Percentiles rank a stretch among this genome's conserved stretches.
Evolutionary conservation across 129 eudicot species (phyloP).

Genomic region (Escallonia rubra): DNA sequence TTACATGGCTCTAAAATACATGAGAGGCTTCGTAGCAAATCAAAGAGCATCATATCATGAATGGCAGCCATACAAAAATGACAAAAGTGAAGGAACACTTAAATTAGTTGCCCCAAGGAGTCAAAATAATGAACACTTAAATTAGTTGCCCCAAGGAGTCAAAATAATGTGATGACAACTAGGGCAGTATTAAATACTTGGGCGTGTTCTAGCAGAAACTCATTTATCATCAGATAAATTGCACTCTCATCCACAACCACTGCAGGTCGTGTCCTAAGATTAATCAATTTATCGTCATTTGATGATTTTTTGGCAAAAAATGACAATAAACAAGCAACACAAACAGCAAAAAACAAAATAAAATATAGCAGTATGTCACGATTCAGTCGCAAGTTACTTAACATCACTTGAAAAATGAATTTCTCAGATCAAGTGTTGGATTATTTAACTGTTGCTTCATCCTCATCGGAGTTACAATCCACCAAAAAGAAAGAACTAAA

Average conservation of each 20-base stretch:
- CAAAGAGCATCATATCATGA: no score
- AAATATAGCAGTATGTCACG: background rate
- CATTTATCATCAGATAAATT: conserved; percentile 30
- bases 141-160: no score
- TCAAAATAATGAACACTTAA: no score
- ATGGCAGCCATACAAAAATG: no score
- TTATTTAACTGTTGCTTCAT: conserved; percentile 31
- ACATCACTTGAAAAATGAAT: conserved; percentile 26
- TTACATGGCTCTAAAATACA: no score
- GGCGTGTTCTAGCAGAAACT: no score
- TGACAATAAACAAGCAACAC: background rate
- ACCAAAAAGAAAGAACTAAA: no score
- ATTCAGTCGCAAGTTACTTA: conserved; percentile 29
- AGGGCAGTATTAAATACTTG: no score
- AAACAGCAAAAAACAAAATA: background rate
- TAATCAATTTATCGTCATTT: conserved; percentile 27
- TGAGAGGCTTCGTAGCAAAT: no score
- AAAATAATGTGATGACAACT: no score
- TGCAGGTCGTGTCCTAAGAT: conserved; percentile 40
- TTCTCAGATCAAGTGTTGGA: conserved; percentile 62
- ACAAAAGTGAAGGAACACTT: no score
- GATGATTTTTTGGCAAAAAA: background rate
- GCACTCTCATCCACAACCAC: conserved; percentile 34
- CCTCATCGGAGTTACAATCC: conserved; percentile 11
- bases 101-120: no score